Percentiles rank a stretch among this genome's conserved stretches.
phyloP scores from a whole-genome alignment of 192 early-diverging fungal species.

The Coemansia sp. region DNA sequence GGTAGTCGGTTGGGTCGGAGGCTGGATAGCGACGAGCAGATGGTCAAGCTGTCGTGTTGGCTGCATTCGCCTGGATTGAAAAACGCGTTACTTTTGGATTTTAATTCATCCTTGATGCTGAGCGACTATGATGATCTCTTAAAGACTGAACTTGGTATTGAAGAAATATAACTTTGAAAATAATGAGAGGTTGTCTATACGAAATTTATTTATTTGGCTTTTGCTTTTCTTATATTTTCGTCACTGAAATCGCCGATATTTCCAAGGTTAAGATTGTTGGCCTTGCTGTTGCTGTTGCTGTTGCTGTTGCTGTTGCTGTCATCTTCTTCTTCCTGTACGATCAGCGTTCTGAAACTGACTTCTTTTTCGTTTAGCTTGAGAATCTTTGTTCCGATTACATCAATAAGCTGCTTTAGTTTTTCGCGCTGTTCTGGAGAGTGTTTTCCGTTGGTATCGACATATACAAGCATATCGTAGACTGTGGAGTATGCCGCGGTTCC shows the following conservation, averaged over 20 bases:
- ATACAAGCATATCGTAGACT: slow-evolving; percentile 42
- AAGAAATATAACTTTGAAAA: slow-evolving; percentile 11
- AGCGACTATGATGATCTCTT: slow-evolving; percentile 32
- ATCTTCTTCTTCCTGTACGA: slow-evolving; percentile 35
- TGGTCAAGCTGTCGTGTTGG: slow-evolving; percentile 30
- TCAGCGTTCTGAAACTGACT: slow-evolving; percentile 20
- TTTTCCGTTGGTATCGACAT: slow-evolving; percentile 37
- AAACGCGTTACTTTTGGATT: slow-evolving; percentile 17
- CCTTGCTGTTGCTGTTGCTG: background rate
- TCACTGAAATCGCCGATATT: slow-evolving; percentile 1
- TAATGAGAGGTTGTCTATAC: no score
- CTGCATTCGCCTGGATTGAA: slow-evolving; percentile 33
- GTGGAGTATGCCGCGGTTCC: slow-evolving; percentile 28
- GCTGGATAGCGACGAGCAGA: slow-evolving; percentile 37
- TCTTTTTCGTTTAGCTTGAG: slow-evolving; percentile 34
- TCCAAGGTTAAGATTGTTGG: background rate
- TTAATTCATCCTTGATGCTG: slow-evolving; percentile 19
- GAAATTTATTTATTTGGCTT: background rate
- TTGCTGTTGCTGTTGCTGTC: no score
- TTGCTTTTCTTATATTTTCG: background rate
- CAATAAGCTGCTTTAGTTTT: slow-evolving; percentile 25
- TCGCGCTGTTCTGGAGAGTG: slow-evolving; percentile 38
- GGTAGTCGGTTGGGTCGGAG: slow-evolving; percentile 5
- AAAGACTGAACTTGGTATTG: slow-evolving; percentile 16
- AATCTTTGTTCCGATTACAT: slow-evolving; percentile 34